Percentiles rank a stretch among this genome's conserved stretches.
Conservation (phyloP, 768 basidiomycete genomes). For the Termitomyces sp. region DNA sequence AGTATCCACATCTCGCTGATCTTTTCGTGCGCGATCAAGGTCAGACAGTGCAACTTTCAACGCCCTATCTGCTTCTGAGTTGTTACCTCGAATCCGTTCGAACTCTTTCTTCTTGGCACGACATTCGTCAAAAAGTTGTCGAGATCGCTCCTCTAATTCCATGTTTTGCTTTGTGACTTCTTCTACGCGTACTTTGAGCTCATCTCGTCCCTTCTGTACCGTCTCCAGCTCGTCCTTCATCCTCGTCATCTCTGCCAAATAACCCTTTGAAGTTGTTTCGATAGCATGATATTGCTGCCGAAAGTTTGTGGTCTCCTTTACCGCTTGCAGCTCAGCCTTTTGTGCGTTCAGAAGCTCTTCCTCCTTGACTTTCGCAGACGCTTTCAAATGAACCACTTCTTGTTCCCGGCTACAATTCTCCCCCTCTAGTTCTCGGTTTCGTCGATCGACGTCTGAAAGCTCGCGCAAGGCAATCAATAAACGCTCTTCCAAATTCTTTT, state of each 20-base stretch:
- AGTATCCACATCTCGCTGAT: background rate
- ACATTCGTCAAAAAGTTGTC: background rate
- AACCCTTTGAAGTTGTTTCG: background rate
- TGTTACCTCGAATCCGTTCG: background rate
- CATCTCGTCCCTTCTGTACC: background rate
- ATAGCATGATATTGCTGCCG: background rate
- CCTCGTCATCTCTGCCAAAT: background rate
- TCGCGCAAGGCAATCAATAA: slow-evolving; percentile 5
- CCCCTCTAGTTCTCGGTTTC: slow-evolving; percentile 11
- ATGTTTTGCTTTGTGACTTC: background rate
- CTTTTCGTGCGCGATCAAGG: background rate
- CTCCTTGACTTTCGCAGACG: background rate
- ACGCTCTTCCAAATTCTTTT: background rate
- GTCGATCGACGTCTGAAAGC: slow-evolving; percentile 6
- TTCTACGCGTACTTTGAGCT: background rate
- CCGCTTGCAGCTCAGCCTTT: background rate
- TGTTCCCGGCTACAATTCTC: slow-evolving; percentile 9
- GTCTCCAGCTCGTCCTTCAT: background rate
- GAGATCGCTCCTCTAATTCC: background rate
- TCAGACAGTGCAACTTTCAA: background rate
- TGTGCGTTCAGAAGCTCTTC: background rate
- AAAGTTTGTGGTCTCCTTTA: background rate
- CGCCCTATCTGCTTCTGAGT: background rate
- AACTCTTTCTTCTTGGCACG: background rate
- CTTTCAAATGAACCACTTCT: background rate